Evolutionary conservation across 23 red algal genomes (phyloP).

Genomic region (Agarophyton chilense): DNA sequence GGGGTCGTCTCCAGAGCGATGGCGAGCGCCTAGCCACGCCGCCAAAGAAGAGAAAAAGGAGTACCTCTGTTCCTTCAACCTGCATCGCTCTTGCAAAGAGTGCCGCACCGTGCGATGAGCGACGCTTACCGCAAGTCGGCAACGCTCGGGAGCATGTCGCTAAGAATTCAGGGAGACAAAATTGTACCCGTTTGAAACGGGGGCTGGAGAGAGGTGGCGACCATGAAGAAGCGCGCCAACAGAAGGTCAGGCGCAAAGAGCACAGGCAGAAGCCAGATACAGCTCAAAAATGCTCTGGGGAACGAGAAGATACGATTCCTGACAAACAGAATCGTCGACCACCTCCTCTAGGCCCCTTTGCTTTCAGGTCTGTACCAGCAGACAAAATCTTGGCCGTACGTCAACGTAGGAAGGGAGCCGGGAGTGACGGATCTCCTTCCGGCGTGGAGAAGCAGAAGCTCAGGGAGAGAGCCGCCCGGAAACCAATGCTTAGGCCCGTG

Average conservation of each 20-base stretch:
- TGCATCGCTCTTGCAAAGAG: neutral
- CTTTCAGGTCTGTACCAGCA: neutral
- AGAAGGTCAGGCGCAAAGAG: slow-evolving; percentile 16
- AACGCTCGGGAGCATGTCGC: neutral
- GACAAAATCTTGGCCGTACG: neutral
- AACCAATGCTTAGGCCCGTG: too few species aligned
- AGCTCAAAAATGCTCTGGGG: neutral
- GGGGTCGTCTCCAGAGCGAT: too few species aligned
- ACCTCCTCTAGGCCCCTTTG: neutral
- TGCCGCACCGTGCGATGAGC: too few species aligned
- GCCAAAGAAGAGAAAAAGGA: neutral
- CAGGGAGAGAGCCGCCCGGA: neutral
- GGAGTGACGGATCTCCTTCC: neutral
- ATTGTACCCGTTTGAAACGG: neutral
- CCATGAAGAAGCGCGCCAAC: neutral
- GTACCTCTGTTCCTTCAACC: neutral
- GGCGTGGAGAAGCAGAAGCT: neutral
- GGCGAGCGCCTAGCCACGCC: too few species aligned
- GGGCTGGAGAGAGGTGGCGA: neutral
- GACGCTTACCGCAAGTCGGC: neutral
- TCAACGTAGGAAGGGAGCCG: neutral
- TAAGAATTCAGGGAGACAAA: too few species aligned
- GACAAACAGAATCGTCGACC: neutral
- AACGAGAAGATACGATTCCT: neutral
- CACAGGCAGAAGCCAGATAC: neutral